Evolutionary conservation across 768 basidiomycete species (phyloP).

Genomic region (Suillus tomentosus): DNA sequence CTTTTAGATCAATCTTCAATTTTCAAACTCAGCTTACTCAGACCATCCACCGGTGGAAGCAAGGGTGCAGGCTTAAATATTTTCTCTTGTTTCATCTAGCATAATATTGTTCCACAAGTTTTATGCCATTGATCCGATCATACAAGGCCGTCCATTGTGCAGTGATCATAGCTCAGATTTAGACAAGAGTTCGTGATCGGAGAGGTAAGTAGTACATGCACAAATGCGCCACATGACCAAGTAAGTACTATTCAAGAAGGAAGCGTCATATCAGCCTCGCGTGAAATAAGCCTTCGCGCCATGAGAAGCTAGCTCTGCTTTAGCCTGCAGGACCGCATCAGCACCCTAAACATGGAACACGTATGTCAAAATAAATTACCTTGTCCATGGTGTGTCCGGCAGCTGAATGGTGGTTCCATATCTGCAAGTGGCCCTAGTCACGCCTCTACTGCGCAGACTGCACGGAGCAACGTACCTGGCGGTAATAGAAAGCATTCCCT

Average conservation of each 20-base stretch:
- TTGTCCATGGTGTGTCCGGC: slow-evolving; percentile 90
- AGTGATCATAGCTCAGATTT: slow-evolving; percentile 2
- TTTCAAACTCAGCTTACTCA: slow-evolving; percentile 42
- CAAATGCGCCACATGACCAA: background rate
- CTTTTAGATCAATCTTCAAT: slow-evolving; percentile 28
- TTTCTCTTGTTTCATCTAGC: background rate
- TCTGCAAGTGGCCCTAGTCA: slow-evolving; percentile 42
- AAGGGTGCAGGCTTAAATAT: background rate
- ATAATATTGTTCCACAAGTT: too few species aligned
- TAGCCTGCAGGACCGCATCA: slow-evolving; percentile 56
- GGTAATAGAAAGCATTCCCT: slow-evolving; percentile 80
- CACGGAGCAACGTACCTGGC: slow-evolving; percentile 52
- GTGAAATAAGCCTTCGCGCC: slow-evolving; percentile 90
- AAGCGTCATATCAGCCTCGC: slow-evolving; percentile 55
- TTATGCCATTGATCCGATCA: background rate
- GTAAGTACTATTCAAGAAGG: slow-evolving; percentile 14
- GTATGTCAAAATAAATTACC: slow-evolving; percentile 39
- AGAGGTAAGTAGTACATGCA: slow-evolving; percentile 22
- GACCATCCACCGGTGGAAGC: background rate
- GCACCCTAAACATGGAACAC: slow-evolving; percentile 2
- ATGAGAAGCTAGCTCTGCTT: slow-evolving; percentile 77
- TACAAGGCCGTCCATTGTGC: background rate
- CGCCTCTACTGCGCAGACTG: slow-evolving; percentile 18
- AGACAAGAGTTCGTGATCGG: slow-evolving; percentile 3
- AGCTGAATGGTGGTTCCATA: slow-evolving; percentile 75